Conservation (phyloP, 1,284 basidiomycete genomes). For the Naganishia cerealis region DNA sequence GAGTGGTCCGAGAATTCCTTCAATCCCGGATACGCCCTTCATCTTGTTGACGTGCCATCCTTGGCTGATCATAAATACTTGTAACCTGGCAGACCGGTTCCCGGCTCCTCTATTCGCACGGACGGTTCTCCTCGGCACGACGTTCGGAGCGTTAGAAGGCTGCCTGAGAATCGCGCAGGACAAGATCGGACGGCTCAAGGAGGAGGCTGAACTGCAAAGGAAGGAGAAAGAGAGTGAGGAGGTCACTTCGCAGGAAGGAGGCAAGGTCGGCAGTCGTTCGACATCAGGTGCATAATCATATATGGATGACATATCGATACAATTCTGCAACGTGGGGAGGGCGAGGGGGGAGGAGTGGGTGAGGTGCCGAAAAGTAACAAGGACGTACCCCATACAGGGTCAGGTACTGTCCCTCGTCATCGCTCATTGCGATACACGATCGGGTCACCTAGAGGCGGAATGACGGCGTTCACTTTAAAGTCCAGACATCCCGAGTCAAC, state of each 20-base stretch:
- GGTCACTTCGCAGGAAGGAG: not conserved
- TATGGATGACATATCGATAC: too few species aligned
- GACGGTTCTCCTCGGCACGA: slow-evolving; percentile 43
- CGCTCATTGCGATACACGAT: too few species aligned
- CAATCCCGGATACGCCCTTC: not conserved
- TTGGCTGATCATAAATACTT: not conserved
- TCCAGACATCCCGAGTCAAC: too few species aligned
- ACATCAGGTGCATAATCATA: not conserved
- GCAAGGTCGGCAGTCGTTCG: not conserved
- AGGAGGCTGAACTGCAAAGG: slow-evolving; percentile 34
- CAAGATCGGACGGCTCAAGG: slow-evolving; percentile 39
- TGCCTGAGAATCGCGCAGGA: slow-evolving; percentile 44
- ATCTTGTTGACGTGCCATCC: not conserved
- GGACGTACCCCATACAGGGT: too few species aligned
- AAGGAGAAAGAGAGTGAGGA: not conserved
- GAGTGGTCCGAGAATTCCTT: slow-evolving; percentile 33
- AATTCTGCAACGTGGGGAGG: too few species aligned
- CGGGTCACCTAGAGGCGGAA: too few species aligned
- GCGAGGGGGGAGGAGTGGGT: not conserved
- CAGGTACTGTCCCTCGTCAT: too few species aligned
- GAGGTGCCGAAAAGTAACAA: too few species aligned
- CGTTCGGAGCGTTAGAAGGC: slow-evolving; percentile 43
- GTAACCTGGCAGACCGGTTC: slow-evolving; percentile 42
- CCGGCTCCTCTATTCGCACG: slow-evolving; percentile 45
- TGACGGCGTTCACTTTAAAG: too few species aligned